Evolutionary conservation across 2,329 filamentous ascomycete genomes (phyloP).

Genomic region (Dendryphion nanum): DNA sequence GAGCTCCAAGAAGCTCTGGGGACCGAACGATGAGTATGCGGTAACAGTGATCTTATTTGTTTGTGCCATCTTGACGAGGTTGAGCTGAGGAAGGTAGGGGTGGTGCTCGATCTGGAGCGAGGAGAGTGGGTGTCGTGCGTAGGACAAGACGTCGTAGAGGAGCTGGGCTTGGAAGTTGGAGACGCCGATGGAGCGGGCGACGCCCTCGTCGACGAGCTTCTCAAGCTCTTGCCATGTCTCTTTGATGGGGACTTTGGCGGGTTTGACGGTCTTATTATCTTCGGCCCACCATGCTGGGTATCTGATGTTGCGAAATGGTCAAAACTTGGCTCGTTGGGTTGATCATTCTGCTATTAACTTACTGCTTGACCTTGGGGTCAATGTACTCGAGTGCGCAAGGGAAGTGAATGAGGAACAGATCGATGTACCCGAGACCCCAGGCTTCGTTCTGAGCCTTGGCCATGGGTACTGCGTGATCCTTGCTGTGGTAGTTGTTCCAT

Average conservation of each 20-base stretch:
- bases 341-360: slow-evolving; percentile 15
- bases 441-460: slow-evolving; percentile 69
- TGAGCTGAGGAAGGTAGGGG: slow-evolving; percentile 1
- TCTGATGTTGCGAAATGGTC: background rate
- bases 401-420: slow-evolving; percentile 86
- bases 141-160: slow-evolving; percentile 54
- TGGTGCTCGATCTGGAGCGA: slow-evolving; percentile 2
- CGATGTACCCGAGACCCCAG: slow-evolving; percentile 85
- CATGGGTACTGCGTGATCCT: slow-evolving; percentile 71
- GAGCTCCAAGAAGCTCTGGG: slow-evolving; percentile 68
- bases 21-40: slow-evolving; percentile 1
- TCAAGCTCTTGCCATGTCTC: slow-evolving; percentile 6
- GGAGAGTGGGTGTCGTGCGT: slow-evolving; percentile 21
- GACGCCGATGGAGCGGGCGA: slow-evolving; percentile 1
- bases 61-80: background rate
- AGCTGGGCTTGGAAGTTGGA: slow-evolving; percentile 21
- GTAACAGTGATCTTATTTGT: background rate
- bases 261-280: slow-evolving; percentile 37
- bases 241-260: slow-evolving; percentile 29
- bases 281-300: slow-evolving; percentile 50
- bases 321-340: no score
- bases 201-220: slow-evolving; percentile 1
- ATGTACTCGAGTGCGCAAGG: slow-evolving; percentile 82
- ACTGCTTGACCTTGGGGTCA: slow-evolving; percentile 54
- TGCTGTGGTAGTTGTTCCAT: slow-evolving; percentile 84